Evolutionary conservation across 495 filamentous ascomycete species (phyloP).

Genomic region (Pyrenula massariospora): DNA sequence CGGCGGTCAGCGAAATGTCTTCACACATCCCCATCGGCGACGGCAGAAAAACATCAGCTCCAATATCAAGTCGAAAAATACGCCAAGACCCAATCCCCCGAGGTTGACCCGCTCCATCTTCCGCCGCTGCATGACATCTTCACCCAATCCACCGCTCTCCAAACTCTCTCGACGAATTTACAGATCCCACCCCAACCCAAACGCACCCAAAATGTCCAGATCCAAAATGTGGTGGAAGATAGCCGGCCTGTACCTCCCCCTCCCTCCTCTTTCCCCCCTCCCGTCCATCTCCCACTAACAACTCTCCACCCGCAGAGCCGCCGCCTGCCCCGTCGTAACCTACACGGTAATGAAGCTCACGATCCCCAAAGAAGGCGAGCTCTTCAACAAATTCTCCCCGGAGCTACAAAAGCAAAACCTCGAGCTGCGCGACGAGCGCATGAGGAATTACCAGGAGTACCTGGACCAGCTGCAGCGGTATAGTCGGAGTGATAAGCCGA

Average conservation of each 20-base stretch:
- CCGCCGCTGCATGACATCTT: neutral
- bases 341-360: constrained; percentile 74
- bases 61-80: too few relatives aligned
- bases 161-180: neutral
- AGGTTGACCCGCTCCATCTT: too few relatives aligned
- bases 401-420: constrained; percentile 77
- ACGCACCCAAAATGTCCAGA: neutral
- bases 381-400: constrained; percentile 54
- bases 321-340: constrained; percentile 62
- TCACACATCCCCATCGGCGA: too few relatives aligned
- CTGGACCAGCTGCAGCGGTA: constrained; percentile 73
- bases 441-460: constrained; percentile 83
- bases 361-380: constrained; percentile 78
- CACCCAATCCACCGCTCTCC: neutral
- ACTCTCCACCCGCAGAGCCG: constrained; percentile 40
- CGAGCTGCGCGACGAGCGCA: constrained; percentile 56
- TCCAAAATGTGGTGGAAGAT: neutral
- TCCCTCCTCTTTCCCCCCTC: neutral
- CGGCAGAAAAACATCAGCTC: too few relatives aligned
- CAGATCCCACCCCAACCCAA: neutral
- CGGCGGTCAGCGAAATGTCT: too few relatives aligned
- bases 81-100: too few relatives aligned
- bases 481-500: constrained; percentile 82
- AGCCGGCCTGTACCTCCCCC: neutral
- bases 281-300: constrained; percentile 13